phyloP scores from a whole-genome alignment of 2,329 filamentous ascomycete species.

The Beauveria rudraprayagi region DNA sequence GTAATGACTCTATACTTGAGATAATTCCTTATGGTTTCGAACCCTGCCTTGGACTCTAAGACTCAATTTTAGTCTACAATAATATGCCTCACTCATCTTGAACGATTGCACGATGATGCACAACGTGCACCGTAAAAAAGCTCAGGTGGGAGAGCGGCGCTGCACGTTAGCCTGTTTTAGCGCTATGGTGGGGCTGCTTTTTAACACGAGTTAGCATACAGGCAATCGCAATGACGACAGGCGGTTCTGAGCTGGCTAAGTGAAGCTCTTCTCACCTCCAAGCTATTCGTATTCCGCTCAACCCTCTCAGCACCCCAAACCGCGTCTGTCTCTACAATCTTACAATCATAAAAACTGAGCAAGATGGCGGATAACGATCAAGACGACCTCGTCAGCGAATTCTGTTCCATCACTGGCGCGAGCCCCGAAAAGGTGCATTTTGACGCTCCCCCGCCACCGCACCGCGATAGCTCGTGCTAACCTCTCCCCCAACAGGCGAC shows the following conservation, averaged over 20 bases:
- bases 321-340: background rate
- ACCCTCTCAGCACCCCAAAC: background rate
- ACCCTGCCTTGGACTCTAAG: too few relatives aligned
- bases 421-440: slow-evolving; percentile 20
- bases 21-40: too few relatives aligned
- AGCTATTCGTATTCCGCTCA: background rate
- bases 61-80: too few relatives aligned
- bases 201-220: background rate
- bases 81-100: background rate
- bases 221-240: slow-evolving; percentile 6
- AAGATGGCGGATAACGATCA: slow-evolving; percentile 22
- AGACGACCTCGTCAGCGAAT: slow-evolving; percentile 22
- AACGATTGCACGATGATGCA: background rate
- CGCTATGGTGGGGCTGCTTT: background rate
- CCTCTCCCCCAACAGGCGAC: slow-evolving; percentile 43
- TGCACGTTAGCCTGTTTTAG: background rate
- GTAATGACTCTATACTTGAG: too few relatives aligned
- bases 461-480: background rate
- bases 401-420: slow-evolving; percentile 20
- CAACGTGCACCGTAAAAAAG: background rate
- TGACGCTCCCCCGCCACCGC: slow-evolving; percentile 20
- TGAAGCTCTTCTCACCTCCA: slow-evolving; percentile 3
- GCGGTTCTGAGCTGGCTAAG: background rate
- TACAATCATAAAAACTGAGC: too few relatives aligned
- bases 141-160: background rate